Evolutionary conservation across 495 filamentous ascomycete species (phyloP).

Genomic region (Neurospora sp.): DNA sequence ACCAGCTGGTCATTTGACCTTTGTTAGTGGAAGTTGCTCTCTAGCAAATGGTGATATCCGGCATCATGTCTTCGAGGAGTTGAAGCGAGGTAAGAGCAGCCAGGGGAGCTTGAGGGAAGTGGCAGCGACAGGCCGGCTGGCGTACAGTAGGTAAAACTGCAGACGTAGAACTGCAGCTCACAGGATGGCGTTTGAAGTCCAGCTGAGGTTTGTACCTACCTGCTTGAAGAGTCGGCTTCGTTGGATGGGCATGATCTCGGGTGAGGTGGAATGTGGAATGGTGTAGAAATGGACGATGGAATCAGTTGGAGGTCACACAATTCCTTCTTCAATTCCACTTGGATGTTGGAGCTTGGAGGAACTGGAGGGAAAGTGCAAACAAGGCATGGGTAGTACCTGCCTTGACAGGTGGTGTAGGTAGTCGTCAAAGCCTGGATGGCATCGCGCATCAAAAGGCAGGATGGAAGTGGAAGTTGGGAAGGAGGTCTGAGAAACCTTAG

Average conservation of each 20-base stretch:
- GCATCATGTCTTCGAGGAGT: neutral
- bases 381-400: neutral
- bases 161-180: neutral
- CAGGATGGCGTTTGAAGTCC: neutral
- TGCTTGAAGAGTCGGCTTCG: neutral
- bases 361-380: neutral
- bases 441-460: neutral
- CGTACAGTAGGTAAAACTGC: neutral
- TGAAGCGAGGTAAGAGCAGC: neutral
- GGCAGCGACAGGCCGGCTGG: neutral
- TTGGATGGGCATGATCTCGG: neutral
- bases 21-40: neutral
- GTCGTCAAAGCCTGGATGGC: neutral
- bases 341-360: neutral
- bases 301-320: neutral
- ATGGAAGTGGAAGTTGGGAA: neutral
- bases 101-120: neutral
- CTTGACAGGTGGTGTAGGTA: neutral
- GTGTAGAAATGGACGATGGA: neutral
- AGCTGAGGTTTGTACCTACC: neutral
- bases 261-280: neutral
- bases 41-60: neutral
- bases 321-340: neutral
- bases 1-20: neutral
- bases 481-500: neutral